A percentile compares a stretch with the other conserved stretches of the same genome.
Conservation (phyloP, 495 filamentous ascomycete genomes). For the Cenococcum geophilum region DNA sequence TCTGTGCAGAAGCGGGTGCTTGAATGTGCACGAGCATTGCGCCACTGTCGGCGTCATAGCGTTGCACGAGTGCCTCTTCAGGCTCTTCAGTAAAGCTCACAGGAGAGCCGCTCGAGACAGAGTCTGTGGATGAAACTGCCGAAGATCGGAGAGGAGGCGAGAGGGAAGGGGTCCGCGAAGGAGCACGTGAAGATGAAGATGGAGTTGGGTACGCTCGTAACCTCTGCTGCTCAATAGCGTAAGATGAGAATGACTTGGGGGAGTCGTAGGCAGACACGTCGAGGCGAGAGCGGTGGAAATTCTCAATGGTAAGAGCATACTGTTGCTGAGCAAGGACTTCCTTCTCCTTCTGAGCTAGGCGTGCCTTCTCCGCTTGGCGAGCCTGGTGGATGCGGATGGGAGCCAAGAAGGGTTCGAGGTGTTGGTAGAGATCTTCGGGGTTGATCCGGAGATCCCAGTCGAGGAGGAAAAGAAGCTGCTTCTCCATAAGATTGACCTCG, state of each 20-base stretch:
- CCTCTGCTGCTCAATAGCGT: constrained; percentile 21
- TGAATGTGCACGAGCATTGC: constrained; percentile 39
- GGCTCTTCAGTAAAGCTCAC: constrained; percentile 23
- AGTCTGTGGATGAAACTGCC: constrained; percentile 32
- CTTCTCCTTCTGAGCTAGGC: constrained; percentile 43
- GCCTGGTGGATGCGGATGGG: constrained; percentile 59
- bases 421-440: constrained; percentile 75
- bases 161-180: constrained; percentile 34
- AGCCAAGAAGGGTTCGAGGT: constrained; percentile 81
- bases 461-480: constrained; percentile 86
- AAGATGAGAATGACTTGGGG: constrained; percentile 17
- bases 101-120: constrained; percentile 19
- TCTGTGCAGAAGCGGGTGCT: constrained; percentile 14
- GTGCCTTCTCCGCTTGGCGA: constrained; percentile 37
- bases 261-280: constrained; percentile 21
- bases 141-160: constrained; percentile 40
- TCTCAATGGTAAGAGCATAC: constrained; percentile 27
- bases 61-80: constrained; percentile 35
- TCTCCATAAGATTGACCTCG: constrained; percentile 98
- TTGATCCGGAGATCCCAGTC: constrained; percentile 88
- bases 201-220: constrained; percentile 22
- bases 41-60: constrained; percentile 37
- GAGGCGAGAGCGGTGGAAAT: constrained; percentile 32
- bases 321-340: constrained; percentile 38
- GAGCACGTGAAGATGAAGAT: constrained; percentile 26